Conservation (phyloP, 345 rosid genomes). For the Mercurialis annua region DNA sequence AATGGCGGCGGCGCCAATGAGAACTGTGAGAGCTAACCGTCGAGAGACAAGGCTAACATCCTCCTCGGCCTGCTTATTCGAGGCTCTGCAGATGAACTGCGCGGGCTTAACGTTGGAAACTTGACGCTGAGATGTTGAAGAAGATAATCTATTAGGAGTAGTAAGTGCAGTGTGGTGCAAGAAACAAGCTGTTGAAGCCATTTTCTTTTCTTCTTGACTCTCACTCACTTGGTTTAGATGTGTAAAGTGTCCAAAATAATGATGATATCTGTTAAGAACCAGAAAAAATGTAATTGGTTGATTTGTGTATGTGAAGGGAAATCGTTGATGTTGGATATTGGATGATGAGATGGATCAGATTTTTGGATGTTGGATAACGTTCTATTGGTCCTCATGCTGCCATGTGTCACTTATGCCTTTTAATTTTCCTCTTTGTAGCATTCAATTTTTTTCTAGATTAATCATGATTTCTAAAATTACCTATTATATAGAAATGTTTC, state of each 20-base stretch:
- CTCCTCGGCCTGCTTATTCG: slow-evolving; percentile 58
- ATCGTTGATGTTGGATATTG: slow-evolving; percentile 53
- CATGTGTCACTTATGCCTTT: slow-evolving; percentile 33
- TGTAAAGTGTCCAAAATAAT: not conserved
- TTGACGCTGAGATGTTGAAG: slow-evolving; percentile 40
- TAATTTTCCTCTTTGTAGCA: no score
- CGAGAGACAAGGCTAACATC: slow-evolving; percentile 47
- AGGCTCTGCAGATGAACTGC: slow-evolving; percentile 64
- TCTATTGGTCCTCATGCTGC: slow-evolving; percentile 35
- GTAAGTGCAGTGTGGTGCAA: slow-evolving; percentile 61
- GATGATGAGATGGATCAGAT: slow-evolving; percentile 34
- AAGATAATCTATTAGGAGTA: slow-evolving; percentile 38
- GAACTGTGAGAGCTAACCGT: slow-evolving; percentile 73
- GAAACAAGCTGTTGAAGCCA: slow-evolving; percentile 75
- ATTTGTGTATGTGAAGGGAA: slow-evolving; percentile 29
- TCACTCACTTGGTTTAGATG: slow-evolving; percentile 6
- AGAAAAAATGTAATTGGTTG: not conserved
- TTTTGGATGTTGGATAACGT: slow-evolving; percentile 58
- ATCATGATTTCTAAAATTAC: no score
- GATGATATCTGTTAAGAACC: slow-evolving; percentile 3
- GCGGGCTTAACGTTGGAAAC: slow-evolving; percentile 41
- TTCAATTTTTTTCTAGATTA: no score
- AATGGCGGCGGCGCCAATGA: slow-evolving; percentile 73
- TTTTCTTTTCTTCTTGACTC: slow-evolving; percentile 12
- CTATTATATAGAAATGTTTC: no score